These are phyloP conservation scores for Terfezia claveryi DNA, from an alignment of 495 filamentous ascomycete genomes.

Conservation along the genomic window DNA sequence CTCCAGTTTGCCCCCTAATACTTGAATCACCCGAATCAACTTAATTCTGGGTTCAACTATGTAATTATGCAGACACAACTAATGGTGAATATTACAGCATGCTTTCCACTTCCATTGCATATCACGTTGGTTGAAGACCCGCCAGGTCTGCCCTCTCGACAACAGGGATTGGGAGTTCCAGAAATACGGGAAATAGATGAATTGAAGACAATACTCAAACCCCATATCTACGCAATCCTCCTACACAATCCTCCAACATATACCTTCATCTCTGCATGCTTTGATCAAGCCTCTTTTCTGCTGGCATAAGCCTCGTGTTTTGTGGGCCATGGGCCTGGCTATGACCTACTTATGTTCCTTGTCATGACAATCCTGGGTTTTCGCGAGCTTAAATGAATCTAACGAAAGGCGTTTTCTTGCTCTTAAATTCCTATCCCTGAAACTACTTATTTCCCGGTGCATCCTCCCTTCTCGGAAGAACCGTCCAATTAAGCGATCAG, in stretches of 20 bases:
- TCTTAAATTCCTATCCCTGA: too few relatives aligned
- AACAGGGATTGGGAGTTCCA: constrained; percentile 99
- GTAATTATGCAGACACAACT: background rate
- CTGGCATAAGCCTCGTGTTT: too few relatives aligned
- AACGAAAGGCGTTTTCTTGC: too few relatives aligned
- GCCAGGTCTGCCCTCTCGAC: constrained; percentile 92
- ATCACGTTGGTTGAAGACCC: constrained; percentile 97
- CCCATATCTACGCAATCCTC: constrained; percentile 20
- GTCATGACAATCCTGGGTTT: too few relatives aligned
- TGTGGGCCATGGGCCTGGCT: too few relatives aligned
- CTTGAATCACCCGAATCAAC: constrained; percentile 2
- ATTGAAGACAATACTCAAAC: background rate
- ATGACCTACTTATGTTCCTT: too few relatives aligned
- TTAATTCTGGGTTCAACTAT: background rate
- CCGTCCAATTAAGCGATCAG: too few relatives aligned
- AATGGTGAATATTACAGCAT: constrained; percentile 35
- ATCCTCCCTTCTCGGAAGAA: too few relatives aligned
- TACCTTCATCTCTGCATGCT: constrained; percentile 4
- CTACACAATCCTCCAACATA: constrained; percentile 24
- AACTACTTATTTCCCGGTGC: too few relatives aligned
- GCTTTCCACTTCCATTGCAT: constrained; percentile 99
- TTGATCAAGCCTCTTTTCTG: too few relatives aligned
- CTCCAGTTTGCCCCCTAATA: background rate
- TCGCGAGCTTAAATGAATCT: too few relatives aligned
- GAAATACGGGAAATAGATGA: constrained; percentile 65